Base-by-base conservation (phyloP, 176 grass and related monocot genomes). In the Pontederia crassipes region DNA sequence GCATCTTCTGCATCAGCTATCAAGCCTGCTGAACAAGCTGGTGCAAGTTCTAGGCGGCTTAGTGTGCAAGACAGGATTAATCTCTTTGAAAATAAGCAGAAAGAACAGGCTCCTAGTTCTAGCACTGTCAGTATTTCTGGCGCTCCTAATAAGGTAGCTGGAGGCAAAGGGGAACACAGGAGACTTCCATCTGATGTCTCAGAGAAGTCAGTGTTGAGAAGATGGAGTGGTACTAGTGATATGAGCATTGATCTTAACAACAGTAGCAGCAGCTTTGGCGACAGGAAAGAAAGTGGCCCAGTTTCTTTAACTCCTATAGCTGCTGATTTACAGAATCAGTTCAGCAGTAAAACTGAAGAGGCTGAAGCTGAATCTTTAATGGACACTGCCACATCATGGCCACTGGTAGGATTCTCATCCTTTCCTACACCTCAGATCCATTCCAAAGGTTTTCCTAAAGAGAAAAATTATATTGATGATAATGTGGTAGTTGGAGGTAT, bases 11-110 rank as follows among this genome's bases (percentile, higher is more conserved):
- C 59, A 64, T 12, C 49, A 11, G 29, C 17, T 14, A 49, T n/a
- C 45, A 9, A 40, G 4, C 58, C 50, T 14, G 26, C 28, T 35
- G 26, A 54, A 55, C 71, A 65, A 14, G 28, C 57, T 28, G 20
- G 52, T 69, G 80, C 51, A 27, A 20, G 62, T 82, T 79, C 75
- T 17, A 85, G 87, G 73, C 75, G 83, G 8, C 68, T 97, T 47
- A 97, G 92, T 73, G 92, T 91, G 69, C 82, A 97, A 74, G 92
- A 97, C 59, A 85, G 92, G 62, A 97, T 97, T 75, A 97, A 28
- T 71, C 77, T 97, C 74, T 97, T 97, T 73, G 92, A 97, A 69
- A 85, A 66, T 48, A 84, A 89, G 68, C 82, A 82, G 58, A 85
- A 89, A 73, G 86, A 88, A n/a, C 87, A 83, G 61, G 66, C 84